phyloP scores from a whole-genome alignment of 176 grass and related monocot species.

The Carex cristatella region DNA sequence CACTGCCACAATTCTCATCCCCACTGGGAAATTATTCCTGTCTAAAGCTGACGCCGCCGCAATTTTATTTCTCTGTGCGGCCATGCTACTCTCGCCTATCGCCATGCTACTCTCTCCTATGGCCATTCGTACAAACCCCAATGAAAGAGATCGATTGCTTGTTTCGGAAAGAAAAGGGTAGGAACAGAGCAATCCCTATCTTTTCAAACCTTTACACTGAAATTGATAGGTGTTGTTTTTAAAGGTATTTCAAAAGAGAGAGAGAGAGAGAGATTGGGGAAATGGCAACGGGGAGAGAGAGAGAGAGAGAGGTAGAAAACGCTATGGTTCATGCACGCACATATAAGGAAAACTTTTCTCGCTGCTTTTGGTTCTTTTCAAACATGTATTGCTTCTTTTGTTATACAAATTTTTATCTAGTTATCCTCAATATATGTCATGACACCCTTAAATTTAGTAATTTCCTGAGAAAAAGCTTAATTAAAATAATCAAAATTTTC shows the following conservation, averaged over 20 bases:
- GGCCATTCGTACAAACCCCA: background rate
- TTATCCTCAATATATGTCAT: background rate
- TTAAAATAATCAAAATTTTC: background rate
- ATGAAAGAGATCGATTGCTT: background rate
- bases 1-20: conserved; percentile 61
- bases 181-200: background rate
- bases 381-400: background rate
- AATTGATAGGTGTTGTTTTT: conserved; percentile 23
- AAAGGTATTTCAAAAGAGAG: conserved; percentile 43
- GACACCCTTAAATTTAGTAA: conserved; percentile 2
- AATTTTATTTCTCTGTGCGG: conserved; percentile 20
- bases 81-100: conserved; percentile 38
- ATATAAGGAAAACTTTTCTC: conserved; percentile 14
- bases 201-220: conserved; percentile 41
- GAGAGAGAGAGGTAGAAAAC: background rate
- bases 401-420: background rate
- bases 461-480: background rate
- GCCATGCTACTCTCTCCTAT: conserved; percentile 40
- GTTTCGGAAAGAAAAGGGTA: background rate
- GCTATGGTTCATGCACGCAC: conserved; percentile 13
- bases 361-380: conserved; percentile 23
- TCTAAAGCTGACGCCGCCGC: conserved; percentile 8
- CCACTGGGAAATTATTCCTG: conserved; percentile 51
- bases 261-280: conserved; percentile 4
- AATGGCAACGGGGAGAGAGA: background rate